Percentiles rank a stretch among this genome's conserved stretches.
These are phyloP conservation scores for Meyerozyma elateridarum DNA, from an alignment of 1,139 yeast genomes.

Conservation along the genomic window DNA sequence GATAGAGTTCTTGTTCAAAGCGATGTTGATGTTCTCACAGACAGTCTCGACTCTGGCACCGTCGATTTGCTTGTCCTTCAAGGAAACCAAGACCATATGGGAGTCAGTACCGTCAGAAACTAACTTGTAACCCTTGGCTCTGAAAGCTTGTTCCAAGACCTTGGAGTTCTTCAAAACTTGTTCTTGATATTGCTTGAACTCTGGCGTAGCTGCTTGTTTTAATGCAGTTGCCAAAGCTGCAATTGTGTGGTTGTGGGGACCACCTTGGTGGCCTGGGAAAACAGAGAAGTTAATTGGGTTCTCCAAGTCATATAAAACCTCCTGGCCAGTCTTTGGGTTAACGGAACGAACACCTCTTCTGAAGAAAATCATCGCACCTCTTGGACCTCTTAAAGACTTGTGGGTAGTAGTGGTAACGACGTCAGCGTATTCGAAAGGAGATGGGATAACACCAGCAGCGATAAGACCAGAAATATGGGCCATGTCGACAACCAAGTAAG, in stretches of 20 bases:
- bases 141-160: slow-evolving; percentile 67
- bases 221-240: slow-evolving; percentile 93
- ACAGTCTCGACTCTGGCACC: slow-evolving; percentile 96
- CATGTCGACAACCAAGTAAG: slow-evolving; percentile 89
- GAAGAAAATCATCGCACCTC: slow-evolving; percentile 98
- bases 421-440: slow-evolving; percentile 93
- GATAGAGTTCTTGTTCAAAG: slow-evolving; percentile 92
- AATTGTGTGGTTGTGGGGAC: slow-evolving; percentile 97
- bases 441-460: slow-evolving; percentile 86
- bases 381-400: slow-evolving; percentile 95
- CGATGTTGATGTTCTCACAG: slow-evolving; percentile 84
- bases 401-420: slow-evolving; percentile 97
- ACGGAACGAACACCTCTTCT: slow-evolving; percentile 87
- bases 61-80: slow-evolving; percentile 80
- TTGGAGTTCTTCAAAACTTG: slow-evolving; percentile 79
- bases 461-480: slow-evolving; percentile 95
- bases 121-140: slow-evolving; percentile 63
- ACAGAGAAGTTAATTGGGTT: slow-evolving; percentile 90
- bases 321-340: slow-evolving; percentile 78
- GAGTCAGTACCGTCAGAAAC: slow-evolving; percentile 95
- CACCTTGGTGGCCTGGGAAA: slow-evolving; percentile 99
- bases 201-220: slow-evolving; percentile 84
- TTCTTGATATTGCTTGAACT: slow-evolving; percentile 79
- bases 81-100: slow-evolving; percentile 82
- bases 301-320: slow-evolving; percentile 80